A percentile compares a stretch with the other conserved stretches of the same genome.
These are phyloP conservation scores for Xylaria sp. DNA, from an alignment of 2,329 filamentous ascomycete genomes.

Conservation along the genomic window DNA sequence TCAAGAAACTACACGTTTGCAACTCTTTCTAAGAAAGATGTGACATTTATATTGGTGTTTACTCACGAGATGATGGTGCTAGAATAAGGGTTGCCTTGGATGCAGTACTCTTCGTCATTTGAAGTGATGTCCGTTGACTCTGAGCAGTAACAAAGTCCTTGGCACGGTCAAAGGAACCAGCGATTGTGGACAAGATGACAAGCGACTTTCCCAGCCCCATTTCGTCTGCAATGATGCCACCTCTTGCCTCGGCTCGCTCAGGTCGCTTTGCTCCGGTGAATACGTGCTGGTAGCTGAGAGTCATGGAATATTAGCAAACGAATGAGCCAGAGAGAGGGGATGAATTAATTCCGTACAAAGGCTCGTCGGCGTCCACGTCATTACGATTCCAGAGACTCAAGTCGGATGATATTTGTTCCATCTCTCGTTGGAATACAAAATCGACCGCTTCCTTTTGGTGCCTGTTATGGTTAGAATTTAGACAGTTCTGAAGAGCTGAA, in stretches of 20 bases:
- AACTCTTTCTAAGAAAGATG: not conserved
- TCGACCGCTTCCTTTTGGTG: slow-evolving; percentile 34
- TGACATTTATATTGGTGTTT: not conserved
- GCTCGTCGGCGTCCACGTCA: slow-evolving; percentile 21
- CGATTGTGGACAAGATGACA: slow-evolving; percentile 27
- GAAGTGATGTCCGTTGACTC: not conserved
- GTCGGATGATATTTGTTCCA: slow-evolving; percentile 16
- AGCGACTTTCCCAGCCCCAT: slow-evolving; percentile 37
- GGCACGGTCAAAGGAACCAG: slow-evolving; percentile 23
- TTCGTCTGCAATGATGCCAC: slow-evolving; percentile 37
- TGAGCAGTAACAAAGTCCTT: slow-evolving; percentile 13
- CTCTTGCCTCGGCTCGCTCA: slow-evolving; percentile 25
- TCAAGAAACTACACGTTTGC: not conserved
- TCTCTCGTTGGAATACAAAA: slow-evolving; percentile 32
- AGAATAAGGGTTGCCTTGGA: slow-evolving; percentile 31
- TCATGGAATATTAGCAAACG: not conserved
- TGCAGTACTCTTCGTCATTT: not conserved
- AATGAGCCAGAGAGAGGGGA: not conserved
- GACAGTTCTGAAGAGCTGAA: not conserved
- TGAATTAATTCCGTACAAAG: slow-evolving; percentile 12
- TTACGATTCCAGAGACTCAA: slow-evolving; percentile 26
- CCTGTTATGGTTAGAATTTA: not conserved
- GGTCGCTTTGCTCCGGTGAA: slow-evolving; percentile 26
- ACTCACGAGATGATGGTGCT: slow-evolving; percentile 31
- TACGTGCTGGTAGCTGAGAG: slow-evolving; percentile 29